These are phyloP conservation scores for Komagataella mondaviorum DNA, from an alignment of 805 yeast species.

Conservation along the genomic window DNA sequence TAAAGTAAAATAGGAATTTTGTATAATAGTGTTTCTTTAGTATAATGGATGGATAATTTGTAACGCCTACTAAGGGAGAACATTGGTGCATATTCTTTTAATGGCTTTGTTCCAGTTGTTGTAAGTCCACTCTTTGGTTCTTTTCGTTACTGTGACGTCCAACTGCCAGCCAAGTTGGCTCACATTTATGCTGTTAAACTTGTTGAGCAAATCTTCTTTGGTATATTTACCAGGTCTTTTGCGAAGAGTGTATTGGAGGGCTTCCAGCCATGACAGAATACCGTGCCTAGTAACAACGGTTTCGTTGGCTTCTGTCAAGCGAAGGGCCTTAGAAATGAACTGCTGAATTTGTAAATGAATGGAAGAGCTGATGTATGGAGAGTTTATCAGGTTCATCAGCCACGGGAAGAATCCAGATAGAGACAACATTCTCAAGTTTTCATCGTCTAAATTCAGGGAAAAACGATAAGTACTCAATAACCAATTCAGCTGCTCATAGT, in stretches of 20 bases:
- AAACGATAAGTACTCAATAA: slow-evolving; percentile 24
- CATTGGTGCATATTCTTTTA: not conserved
- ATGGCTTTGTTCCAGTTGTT: not conserved
- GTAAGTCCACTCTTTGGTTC: not conserved
- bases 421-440: slow-evolving; percentile 42
- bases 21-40: not conserved
- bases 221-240: not conserved
- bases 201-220: not conserved
- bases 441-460: slow-evolving; percentile 16
- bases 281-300: not conserved
- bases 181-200: not conserved
- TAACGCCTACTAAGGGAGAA: not conserved
- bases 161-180: not conserved
- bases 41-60: not conserved
- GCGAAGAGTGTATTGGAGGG: not conserved
- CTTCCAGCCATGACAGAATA: not conserved
- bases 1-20: not conserved
- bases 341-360: slow-evolving; percentile 25
- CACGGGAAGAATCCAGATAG: slow-evolving; percentile 54
- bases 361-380: slow-evolving; percentile 31
- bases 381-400: slow-evolving; percentile 37
- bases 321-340: slow-evolving; percentile 28
- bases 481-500: slow-evolving; percentile 56
- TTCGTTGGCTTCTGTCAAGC: slow-evolving; percentile 26
- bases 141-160: not conserved